Base-by-base conservation (phyloP, 805 yeast genomes). In the Brettanomyces custersianus region DNA sequence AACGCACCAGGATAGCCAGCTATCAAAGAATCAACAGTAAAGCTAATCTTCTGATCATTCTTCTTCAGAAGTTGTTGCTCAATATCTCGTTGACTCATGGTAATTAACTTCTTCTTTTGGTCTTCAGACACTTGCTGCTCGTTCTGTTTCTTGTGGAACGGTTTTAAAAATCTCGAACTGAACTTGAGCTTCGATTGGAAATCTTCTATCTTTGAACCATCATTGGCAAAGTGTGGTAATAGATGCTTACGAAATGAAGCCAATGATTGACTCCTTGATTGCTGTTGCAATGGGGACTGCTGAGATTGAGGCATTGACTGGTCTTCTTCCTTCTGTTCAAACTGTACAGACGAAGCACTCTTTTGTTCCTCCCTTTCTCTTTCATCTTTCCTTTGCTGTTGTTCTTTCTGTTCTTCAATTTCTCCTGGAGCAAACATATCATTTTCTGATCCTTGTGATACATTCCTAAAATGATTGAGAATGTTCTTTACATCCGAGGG, bases 1-100 rank as follows among this genome's bases (percentile, higher is more conserved):
- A 84, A 62, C 0, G 85, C 78, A 3, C 84, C 80, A 0, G 95
- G 88, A 10, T 79, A 66, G 9, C 83, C 94, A 4, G 81, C 62
- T 5, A 72, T 47, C 40, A 84, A 60, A 20, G 82, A 68, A 22
- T 67, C 63, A 10, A 77, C 57, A 31, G 77, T 40, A 13, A 39
- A 41, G 18, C 52, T 47, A 1, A 56, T 54, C 25, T 57, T 51
- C 26, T 42, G 25, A 20, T 39, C 39, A 18, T 55, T 49, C 32
- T 50, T 55, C 12, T 33, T 35, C 20, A 51, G 52, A 13, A 57
- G 38, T 20, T 49, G 48, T 12, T 35, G 38, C 12, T 43, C 26
- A 34, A 20, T 10, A 17, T 34, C 33, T 29, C 28, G 32, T n/a
- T 13, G 27, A 18, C 17, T 28, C 17, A 22, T 33, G 17, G 28